Evolutionary conservation across 352 stramenopile species (phyloP).

Genomic region (Phytophthora lateralis): DNA sequence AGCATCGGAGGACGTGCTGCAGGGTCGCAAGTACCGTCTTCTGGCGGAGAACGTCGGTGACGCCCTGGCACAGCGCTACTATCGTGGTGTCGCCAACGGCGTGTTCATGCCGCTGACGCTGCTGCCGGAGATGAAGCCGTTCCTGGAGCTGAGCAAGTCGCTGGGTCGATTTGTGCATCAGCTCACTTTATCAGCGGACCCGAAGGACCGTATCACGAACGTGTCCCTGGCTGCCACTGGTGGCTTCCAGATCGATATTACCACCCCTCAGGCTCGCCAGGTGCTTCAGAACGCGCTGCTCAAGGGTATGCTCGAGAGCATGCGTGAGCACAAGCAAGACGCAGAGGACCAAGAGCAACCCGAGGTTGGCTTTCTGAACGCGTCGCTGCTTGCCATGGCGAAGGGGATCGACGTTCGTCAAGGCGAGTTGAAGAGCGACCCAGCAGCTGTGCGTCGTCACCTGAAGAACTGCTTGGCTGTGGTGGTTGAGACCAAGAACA

Average conservation of each 20-base stretch:
- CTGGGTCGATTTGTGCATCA: slow-evolving; percentile 77
- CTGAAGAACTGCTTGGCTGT: slow-evolving; percentile 83
- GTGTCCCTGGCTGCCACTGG: slow-evolving; percentile 68
- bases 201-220: slow-evolving; percentile 68
- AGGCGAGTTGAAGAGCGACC: slow-evolving; percentile 53
- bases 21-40: slow-evolving; percentile 69
- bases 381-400: slow-evolving; percentile 70
- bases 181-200: slow-evolving; percentile 63
- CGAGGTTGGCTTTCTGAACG: slow-evolving; percentile 66
- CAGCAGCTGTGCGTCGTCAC: slow-evolving; percentile 51
- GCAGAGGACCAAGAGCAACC: slow-evolving; percentile 15
- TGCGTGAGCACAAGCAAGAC: slow-evolving; percentile 37
- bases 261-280: slow-evolving; percentile 70
- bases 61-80: slow-evolving; percentile 70
- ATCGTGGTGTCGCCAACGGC: slow-evolving; percentile 80
- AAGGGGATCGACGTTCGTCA: slow-evolving; percentile 82
- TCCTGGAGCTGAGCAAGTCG: slow-evolving; percentile 70
- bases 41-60: slow-evolving; percentile 84
- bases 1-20: slow-evolving; percentile 81
- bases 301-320: slow-evolving; percentile 75
- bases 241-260: slow-evolving; percentile 78
- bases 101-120: slow-evolving; percentile 85
- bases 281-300: slow-evolving; percentile 75
- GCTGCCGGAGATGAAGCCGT: slow-evolving; percentile 83
- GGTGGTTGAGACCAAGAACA: slow-evolving; percentile 65